Evolutionary conservation across 2,329 filamentous ascomycete genomes (phyloP).

Genomic region (Verticillium longisporum): DNA sequence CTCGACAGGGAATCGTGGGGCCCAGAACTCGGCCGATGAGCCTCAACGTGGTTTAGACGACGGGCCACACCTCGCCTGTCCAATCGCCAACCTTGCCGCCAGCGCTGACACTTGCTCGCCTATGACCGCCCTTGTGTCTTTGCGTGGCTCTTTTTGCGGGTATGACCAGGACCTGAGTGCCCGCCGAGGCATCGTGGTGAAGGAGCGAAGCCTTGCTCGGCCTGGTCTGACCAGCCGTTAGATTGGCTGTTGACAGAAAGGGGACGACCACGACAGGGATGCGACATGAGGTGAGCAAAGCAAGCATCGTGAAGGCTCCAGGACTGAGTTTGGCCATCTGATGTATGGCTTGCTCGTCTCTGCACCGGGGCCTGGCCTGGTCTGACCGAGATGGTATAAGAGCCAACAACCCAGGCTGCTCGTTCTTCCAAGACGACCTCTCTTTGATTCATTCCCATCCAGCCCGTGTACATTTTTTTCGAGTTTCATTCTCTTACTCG

Average conservation of each 20-base stretch:
- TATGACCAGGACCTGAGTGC: neutral
- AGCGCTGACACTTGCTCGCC: neutral
- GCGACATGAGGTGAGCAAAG: neutral
- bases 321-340: neutral
- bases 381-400: neutral
- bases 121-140: too few relatives aligned
- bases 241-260: neutral
- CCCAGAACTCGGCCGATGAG: neutral
- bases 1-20: neutral
- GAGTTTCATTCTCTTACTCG: slow-evolving; percentile 5
- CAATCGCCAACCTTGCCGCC: neutral
- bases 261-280: neutral
- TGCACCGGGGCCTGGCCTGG: neutral
- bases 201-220: neutral
- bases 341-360: neutral
- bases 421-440: neutral
- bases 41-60: neutral
- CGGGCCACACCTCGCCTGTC: neutral
- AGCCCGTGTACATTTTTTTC: slow-evolving; percentile 4
- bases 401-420: neutral
- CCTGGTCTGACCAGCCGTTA: neutral
- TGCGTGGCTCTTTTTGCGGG: neutral
- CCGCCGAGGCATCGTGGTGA: neutral
- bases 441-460: slow-evolving; percentile 11
- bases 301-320: neutral